phyloP scores from a whole-genome alignment of 371 early-diverging fungal genomes.

The Mucor racemosus region DNA sequence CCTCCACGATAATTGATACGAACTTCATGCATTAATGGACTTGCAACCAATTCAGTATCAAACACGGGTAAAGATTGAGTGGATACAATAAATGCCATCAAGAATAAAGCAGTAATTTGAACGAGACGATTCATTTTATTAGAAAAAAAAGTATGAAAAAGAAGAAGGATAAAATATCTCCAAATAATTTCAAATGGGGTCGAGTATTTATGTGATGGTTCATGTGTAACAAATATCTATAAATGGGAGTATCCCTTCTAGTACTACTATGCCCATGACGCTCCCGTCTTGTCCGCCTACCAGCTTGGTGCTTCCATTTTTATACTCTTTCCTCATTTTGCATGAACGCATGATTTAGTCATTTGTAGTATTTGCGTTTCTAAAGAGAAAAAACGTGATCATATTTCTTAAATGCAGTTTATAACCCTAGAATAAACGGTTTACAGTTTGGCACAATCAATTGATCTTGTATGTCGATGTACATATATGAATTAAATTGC shows the following conservation, averaged over 20 bases:
- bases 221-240: slow-evolving; percentile 3
- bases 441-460: too few relatives aligned
- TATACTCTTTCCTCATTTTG: not conserved
- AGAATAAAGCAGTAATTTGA: not conserved
- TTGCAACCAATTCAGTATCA: slow-evolving; percentile 36
- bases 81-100: not conserved
- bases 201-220: slow-evolving; percentile 5
- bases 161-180: slow-evolving; percentile 2
- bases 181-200: not conserved
- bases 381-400: not conserved
- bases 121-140: slow-evolving; percentile 8
- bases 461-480: not conserved
- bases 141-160: not conserved
- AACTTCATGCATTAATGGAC: slow-evolving; percentile 35
- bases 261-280: slow-evolving; percentile 1
- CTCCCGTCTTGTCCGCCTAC: not conserved
- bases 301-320: not conserved
- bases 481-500: not conserved
- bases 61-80: slow-evolving; percentile 33
- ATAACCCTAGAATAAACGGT: not conserved
- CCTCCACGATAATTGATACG: slow-evolving; percentile 30
- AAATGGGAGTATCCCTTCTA: slow-evolving; percentile 5
- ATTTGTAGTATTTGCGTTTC: not conserved
- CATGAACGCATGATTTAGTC: slow-evolving; percentile 13
- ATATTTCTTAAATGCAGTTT: not conserved